Base-by-base conservation (phyloP, 1,284 basidiomycete species). In the Sanghuangporus baumii region DNA sequence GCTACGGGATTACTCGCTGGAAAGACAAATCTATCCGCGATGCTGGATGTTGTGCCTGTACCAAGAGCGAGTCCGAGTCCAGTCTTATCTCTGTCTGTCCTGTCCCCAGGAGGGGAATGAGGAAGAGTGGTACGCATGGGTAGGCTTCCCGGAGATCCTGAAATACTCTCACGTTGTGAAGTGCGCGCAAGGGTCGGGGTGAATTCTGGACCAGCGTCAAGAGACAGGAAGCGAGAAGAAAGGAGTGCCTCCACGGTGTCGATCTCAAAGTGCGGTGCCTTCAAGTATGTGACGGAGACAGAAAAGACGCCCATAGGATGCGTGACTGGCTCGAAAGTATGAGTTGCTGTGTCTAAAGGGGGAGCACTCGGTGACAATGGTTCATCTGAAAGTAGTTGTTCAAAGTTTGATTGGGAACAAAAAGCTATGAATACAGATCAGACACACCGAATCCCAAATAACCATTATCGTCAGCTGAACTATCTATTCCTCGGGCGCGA, bases 221-320 rank as follows among this genome's bases (percentile, higher is more conserved):
- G 78, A 2, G 83, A 85, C 34, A 88, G 77, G 70, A 91, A 88
- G n/a, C 84, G 78, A 3, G 85, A 87, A 1, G 86, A 88, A 11
- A 91, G 76, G 2, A 91, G 73, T 1, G 84, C 86, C 73, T 92
- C 90, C 40, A 87, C 78, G 63, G 88, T 86, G 71, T 91, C 89
- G 36, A 91, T 74, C 66, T 84, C 79, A 75, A 91, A 92, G 69
- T 81, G 77, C 4, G 89, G 87, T 0, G 79, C 74, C 11, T 81
- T 76, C 52, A 92, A 81, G 72, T 89, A 91, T 20, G 80, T 84
- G 36, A 81, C 74, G 8, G 83, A 78, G 55, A 92, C 77, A 0
- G 78, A 74, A 60, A 92, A 79, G 0, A 81, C 77, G 55, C 90
- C 90, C 70, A 81, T 76, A 3, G 88, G 87, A 64, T 90, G 87